phyloP scores from a whole-genome alignment of 2,329 filamentous ascomycete genomes.

The Exophiala mesophila region DNA sequence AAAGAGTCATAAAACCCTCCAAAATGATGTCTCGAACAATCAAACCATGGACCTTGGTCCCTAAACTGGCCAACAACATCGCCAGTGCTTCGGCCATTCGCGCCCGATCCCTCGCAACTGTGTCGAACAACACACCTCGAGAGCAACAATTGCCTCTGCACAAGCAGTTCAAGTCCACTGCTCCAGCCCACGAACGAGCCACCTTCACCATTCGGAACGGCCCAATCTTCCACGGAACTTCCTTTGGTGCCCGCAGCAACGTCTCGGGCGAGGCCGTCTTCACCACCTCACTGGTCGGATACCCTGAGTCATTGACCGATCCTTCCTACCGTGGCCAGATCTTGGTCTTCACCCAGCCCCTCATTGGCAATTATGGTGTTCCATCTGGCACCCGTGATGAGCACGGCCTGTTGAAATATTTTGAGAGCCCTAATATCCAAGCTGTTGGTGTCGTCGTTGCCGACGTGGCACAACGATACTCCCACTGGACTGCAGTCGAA shows the following conservation, averaged over 20 bases:
- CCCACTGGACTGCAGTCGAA: constrained; percentile 98
- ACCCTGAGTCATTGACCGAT: constrained; percentile 80
- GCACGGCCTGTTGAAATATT: constrained; percentile 91
- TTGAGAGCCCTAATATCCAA: constrained; percentile 96
- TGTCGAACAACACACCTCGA: constrained; percentile 33
- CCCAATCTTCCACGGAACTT: constrained; percentile 91
- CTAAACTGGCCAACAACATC: constrained; percentile 40
- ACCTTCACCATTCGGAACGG: constrained; percentile 96
- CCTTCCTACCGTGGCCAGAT: constrained; percentile 76
- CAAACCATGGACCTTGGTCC: constrained; percentile 47
- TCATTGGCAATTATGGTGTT: constrained; percentile 98
- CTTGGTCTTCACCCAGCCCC: constrained; percentile 92
- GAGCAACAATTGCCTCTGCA: constrained; percentile 18
- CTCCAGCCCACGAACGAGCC: constrained; percentile 69
- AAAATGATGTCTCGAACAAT: constrained; percentile 54
- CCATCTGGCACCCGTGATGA: constrained; percentile 80
- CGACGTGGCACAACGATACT: constrained; percentile 89
- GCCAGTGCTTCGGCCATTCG: constrained; percentile 32
- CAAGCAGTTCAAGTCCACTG: constrained; percentile 52
- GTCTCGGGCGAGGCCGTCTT: constrained; percentile 98
- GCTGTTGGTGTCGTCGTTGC: constrained; percentile 93
- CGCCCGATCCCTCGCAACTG: constrained; percentile 29
- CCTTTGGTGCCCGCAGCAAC: constrained; percentile 93
- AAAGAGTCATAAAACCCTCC: constrained; percentile 28
- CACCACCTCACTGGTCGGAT: constrained; percentile 95